Evolutionary conservation across 2,329 filamentous ascomycete species (phyloP), one percentile per base, ranked within the genome.

Genomic region (Cladophialophora carrionii): DNA sequence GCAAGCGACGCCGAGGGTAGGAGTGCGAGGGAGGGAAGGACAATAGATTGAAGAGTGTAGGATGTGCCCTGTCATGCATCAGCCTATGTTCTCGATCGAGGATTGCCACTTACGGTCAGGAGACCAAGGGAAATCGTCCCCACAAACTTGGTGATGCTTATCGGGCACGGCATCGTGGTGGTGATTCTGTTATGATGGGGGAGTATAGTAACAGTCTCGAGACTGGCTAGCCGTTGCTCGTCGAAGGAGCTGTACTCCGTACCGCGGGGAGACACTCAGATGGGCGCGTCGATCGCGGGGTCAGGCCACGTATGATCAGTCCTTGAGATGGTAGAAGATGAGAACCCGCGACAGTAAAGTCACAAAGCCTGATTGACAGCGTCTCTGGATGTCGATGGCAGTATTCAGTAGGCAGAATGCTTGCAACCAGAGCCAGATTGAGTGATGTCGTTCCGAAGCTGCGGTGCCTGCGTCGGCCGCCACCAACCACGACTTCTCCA

Each of bases 41-140:
- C 88, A 69, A 96, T 81, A 65, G 87, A 86, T 24, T 89, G 89
- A 72, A 95, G 85, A 55, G 92, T 90, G 80, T 94, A 96, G 58
- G 93, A 96, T 65, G 95, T 85, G 77, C 94, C 94, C 94, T 97
- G 73, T 57, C 20, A 26, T 26, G 31, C 53, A 55, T 62, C 52
- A 46, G 51, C 48, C 41, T 29, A 22, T 31, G 34, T 60, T 22
- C 66, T 17, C 32, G 29, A 49, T 7, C 10, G 31, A 31, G 24
- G 24, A 14, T 2, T 20, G 31, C 37, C 66, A 82, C 89, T 74
- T 85, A 96, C 92, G 65, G 92, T 96, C 77, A 96, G 80, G 63
- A 97, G 84, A 69, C 94, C 94, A 64, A 97, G 84, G 73, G 90
- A 94, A 71, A 96, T 86, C 58, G 92, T 96, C 74, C 94, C 94